phyloP scores from a whole-genome alignment of 1,284 basidiomycete species.

The Trichosporon ovoides region DNA sequence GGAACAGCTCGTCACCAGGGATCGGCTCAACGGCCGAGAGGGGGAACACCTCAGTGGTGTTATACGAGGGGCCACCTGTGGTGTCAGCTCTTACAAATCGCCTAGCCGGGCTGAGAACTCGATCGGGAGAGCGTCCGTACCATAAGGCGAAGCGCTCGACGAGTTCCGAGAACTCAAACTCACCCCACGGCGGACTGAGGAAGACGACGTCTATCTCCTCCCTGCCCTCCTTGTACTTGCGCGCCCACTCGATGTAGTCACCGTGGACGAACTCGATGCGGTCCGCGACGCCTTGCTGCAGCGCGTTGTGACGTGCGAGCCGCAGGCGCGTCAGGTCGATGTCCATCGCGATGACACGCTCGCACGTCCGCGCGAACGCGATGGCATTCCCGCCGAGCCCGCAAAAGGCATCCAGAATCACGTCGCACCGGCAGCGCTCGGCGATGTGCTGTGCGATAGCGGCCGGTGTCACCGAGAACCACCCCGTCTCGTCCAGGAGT shows the following conservation, averaged over 20 bases:
- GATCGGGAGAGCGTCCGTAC: too few species aligned
- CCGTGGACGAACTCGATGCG: conserved; percentile 88
- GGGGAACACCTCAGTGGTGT: conserved; percentile 54
- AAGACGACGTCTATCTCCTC: conserved; percentile 77
- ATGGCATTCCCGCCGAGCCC: conserved; percentile 98
- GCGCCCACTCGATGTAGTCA: conserved; percentile 77
- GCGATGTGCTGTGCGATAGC: conserved; percentile 86
- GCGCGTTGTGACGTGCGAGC: conserved; percentile 84
- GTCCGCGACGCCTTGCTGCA: conserved; percentile 86
- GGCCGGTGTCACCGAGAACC: conserved; percentile 97
- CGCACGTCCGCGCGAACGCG: conserved; percentile 91
- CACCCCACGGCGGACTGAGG: conserved; percentile 90
- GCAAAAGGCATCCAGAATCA: conserved; percentile 75
- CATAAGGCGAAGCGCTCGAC: too few species aligned
- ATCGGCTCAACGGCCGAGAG: conserved; percentile 71
- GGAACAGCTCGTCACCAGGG: conserved; percentile 73
- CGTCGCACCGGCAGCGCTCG: conserved; percentile 76
- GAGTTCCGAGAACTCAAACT: conserved; percentile 47
- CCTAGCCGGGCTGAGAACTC: too few species aligned
- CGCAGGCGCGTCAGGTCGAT: conserved; percentile 73
- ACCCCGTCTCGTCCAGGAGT: conserved; percentile 63
- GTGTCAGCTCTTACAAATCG: neutral
- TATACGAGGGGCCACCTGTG: conserved; percentile 30
- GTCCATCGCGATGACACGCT: conserved; percentile 89
- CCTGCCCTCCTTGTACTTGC: conserved; percentile 51